Conservation (phyloP, 495 filamentous ascomycete species). For the Pyrenula aspistea region DNA sequence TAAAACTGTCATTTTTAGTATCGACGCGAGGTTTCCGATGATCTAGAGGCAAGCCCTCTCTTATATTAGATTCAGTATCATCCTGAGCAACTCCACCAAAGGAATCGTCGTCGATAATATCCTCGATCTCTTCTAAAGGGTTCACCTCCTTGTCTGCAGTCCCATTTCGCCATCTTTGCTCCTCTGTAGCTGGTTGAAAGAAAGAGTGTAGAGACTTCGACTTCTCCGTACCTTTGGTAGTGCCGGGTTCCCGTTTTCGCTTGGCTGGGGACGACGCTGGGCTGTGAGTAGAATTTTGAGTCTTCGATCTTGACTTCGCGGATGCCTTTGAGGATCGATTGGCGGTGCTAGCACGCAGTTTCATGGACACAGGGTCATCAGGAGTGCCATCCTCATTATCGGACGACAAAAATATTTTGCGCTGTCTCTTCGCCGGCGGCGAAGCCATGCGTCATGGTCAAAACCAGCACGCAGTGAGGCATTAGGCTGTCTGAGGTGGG, state of each 20-base stretch:
- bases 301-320: background rate
- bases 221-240: conserved; percentile 1
- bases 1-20: background rate
- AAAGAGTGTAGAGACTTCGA: conserved; percentile 15
- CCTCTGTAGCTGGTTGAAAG: conserved; percentile 14
- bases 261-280: conserved; percentile 10
- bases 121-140: conserved; percentile 12
- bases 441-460: conserved; percentile 17
- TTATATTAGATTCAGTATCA: background rate
- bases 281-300: background rate
- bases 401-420: conserved; percentile 26
- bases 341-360: background rate
- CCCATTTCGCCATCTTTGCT: conserved; percentile 21
- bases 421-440: conserved; percentile 28
- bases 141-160: conserved; percentile 6
- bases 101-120: conserved; percentile 37
- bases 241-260: conserved; percentile 1
- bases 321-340: background rate
- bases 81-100: conserved; percentile 30
- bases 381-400: conserved; percentile 24
- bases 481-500: background rate
- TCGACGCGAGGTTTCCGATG: background rate
- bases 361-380: background rate
- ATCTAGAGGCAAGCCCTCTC: background rate
- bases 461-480: background rate